Percentiles rank a stretch among this genome's conserved stretches.
Evolutionary conservation across 768 basidiomycete species (phyloP).

Genomic region (Phylloporus sp.): DNA sequence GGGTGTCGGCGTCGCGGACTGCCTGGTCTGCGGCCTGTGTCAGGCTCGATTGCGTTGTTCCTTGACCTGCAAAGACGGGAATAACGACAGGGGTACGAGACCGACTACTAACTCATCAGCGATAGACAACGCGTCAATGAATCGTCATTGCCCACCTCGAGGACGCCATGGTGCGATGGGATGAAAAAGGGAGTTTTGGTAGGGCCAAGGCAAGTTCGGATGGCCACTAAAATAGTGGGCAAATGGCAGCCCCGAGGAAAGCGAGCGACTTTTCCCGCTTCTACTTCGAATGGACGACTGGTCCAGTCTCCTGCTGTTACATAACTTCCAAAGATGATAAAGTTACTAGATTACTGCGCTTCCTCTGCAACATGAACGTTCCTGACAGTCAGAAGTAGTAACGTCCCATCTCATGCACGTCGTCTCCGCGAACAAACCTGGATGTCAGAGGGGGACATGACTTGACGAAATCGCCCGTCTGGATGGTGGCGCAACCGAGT

Average conservation of each 20-base stretch:
- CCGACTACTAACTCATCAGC: neutral
- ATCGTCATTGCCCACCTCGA: constrained; percentile 2
- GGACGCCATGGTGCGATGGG: neutral
- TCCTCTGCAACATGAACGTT: constrained; percentile 13
- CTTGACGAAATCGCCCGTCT: neutral
- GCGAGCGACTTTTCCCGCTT: constrained; percentile 19
- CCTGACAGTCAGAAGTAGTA: constrained; percentile 10
- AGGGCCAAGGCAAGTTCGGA: no score
- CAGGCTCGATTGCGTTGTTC: constrained; percentile 34
- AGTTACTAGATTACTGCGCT: constrained; percentile 21
- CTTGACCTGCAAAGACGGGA: constrained; percentile 58
- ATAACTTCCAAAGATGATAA: constrained; percentile 24
- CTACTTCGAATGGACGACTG: constrained; percentile 15
- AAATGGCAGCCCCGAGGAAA: constrained; percentile 13
- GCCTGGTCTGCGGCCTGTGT: constrained; percentile 35
- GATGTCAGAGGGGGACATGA: neutral
- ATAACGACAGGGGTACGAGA: constrained; percentile 23
- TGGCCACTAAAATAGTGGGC: constrained; percentile 14
- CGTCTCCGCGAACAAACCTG: neutral
- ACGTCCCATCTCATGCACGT: neutral
- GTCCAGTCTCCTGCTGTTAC: constrained; percentile 17
- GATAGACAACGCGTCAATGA: neutral
- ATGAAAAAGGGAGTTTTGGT: no score
- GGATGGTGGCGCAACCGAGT: no score
- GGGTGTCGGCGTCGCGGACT: constrained; percentile 37